Evolutionary conservation across 1,284 basidiomycete genomes (phyloP), one percentile per base, ranked within the genome.

Genomic region (Leccinum pachyderme): DNA sequence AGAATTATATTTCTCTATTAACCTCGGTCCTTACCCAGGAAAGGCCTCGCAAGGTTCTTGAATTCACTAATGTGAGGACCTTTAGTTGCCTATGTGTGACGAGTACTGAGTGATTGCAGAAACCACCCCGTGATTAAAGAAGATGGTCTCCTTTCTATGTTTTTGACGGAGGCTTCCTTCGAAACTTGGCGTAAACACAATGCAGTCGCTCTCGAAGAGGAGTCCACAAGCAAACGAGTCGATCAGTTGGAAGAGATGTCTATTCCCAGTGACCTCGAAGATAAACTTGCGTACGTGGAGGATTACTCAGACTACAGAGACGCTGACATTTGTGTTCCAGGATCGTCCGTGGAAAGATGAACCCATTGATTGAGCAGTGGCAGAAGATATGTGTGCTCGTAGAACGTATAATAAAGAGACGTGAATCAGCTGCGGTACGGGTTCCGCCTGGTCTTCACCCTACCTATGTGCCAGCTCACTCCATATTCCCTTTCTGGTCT

Each of bases 121-220:
- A 96, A 95, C 61, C 95, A 98, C 65, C 95, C 95, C 0, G 81
- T 94, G 28, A 81, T 97, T 57, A 90, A 87, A 66, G 87, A 90
- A 22, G 95, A 98, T 60, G 91, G 87, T 9, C 75, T 95, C 6
- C 76, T 98, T 5, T 77, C 83, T 6, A 85, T 84, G 0, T 98
- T 98, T 74, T 76, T 95, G 22, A 83, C 86, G 1, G 90, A 93
- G 64, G 78, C 83, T 0, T 87, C 88, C 6, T 89, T 95, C 61
- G 93, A 95, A 68, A 75, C 78, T 47, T 96, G 93, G 93, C 80
- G 92, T 45, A 95, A 93, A 66, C 81, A 86, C 52, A 78, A 82
- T 1, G 63, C 79, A 0, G 74, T 91, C 8, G 86, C 87, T 6
- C 77, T 92, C 39, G 93, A 96, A 28, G 95, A 97, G 74, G 95